Percentiles rank a stretch among this genome's conserved stretches.
Evolutionary conservation across 2,329 filamentous ascomycete species (phyloP).

Genomic region (Talaromyces sp.): DNA sequence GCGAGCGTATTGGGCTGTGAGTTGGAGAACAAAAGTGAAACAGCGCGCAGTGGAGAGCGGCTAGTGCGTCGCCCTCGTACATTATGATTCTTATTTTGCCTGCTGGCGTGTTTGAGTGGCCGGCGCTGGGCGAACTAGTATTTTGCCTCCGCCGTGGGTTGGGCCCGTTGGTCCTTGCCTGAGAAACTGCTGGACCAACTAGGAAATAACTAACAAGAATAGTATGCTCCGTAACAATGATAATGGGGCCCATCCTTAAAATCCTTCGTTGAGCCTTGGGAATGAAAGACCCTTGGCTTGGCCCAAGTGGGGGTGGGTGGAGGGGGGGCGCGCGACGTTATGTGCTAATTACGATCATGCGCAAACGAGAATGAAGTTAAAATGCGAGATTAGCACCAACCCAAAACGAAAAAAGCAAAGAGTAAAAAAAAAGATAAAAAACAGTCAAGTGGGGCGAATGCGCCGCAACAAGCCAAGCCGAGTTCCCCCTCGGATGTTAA

Average conservation of each 20-base stretch:
- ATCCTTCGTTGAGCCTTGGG: background rate
- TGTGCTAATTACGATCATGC: background rate
- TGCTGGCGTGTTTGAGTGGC: background rate
- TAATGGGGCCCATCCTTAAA: background rate
- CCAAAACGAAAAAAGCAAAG: background rate
- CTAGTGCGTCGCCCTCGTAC: background rate
- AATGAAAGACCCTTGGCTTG: background rate
- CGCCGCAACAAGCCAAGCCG: background rate
- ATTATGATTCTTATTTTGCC: background rate
- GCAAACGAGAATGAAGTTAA: background rate
- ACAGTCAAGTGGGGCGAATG: background rate
- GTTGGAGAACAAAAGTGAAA: background rate
- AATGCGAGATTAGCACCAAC: background rate
- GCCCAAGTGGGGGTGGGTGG: background rate
- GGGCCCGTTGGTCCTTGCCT: no score
- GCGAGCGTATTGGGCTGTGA: background rate
- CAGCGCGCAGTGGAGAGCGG: background rate
- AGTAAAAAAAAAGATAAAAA: background rate
- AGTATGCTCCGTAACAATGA: background rate
- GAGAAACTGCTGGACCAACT: no score
- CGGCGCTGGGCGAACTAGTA: background rate
- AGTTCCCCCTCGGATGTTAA: background rate
- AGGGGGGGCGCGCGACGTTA: background rate
- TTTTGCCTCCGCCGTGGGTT: background rate
- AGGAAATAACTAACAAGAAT: no score